phyloP scores from a whole-genome alignment of 148 eudicot genomes.

The Silene conica region DNA sequence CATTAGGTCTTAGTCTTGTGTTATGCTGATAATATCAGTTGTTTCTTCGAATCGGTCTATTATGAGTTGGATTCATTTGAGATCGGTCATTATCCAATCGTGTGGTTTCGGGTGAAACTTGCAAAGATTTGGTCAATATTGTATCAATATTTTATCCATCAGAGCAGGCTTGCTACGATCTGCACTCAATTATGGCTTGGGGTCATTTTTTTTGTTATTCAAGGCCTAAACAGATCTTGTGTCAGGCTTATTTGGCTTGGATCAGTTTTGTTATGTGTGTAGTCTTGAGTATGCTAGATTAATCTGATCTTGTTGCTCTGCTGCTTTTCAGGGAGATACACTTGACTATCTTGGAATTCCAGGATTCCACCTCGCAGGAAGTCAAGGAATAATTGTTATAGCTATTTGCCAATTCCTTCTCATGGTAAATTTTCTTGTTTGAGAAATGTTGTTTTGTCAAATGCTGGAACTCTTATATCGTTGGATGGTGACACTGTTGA shows the following conservation, averaged over 20 bases:
- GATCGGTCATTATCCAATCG: neutral
- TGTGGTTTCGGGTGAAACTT: neutral
- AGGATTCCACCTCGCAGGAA: constrained; percentile 93
- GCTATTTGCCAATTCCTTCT: constrained; percentile 92
- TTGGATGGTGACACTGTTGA: neutral
- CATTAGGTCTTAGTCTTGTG: neutral
- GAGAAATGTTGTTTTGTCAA: neutral
- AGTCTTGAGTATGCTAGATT: neutral
- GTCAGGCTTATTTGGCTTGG: neutral
- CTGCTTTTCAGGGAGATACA: constrained; percentile 71
- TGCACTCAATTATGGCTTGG: neutral
- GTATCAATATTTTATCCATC: neutral
- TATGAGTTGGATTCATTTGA: neutral
- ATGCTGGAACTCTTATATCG: neutral
- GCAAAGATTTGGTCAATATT: neutral
- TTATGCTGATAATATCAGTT: neutral
- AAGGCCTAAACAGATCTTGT: neutral
- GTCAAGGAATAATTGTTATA: constrained; percentile 90
- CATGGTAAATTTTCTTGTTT: constrained; percentile 47
- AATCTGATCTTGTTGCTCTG: constrained; percentile 2
- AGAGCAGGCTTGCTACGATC: neutral
- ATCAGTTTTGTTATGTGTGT: neutral
- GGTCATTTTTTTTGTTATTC: neutral
- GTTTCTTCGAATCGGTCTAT: neutral
- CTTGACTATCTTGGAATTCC: constrained; percentile 98